Conservation (phyloP, 176 grass and related monocot genomes). For the Zoysia pacifica region DNA sequence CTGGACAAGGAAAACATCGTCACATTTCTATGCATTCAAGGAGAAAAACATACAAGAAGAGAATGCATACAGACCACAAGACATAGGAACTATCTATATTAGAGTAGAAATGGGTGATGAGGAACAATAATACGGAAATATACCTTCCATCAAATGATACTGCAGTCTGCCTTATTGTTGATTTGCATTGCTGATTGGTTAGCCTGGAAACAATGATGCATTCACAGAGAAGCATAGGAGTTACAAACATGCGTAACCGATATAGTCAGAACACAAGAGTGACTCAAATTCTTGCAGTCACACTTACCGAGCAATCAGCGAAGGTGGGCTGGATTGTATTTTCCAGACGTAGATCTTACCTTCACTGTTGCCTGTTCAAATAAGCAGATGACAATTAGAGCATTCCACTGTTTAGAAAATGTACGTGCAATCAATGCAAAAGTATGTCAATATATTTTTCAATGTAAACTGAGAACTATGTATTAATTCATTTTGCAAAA, state of each 20-base stretch:
- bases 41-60: background rate
- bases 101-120: background rate
- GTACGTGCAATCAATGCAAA: background rate
- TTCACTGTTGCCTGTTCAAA: slow-evolving; percentile 79
- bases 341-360: slow-evolving; percentile 93
- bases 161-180: slow-evolving; percentile 84
- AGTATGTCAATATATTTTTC: slow-evolving; percentile 1
- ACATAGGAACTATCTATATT: background rate
- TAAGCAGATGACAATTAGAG: slow-evolving; percentile 16
- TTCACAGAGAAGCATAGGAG: background rate
- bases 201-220: slow-evolving; percentile 47
- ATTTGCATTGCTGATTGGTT: slow-evolving; percentile 65
- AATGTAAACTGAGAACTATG: background rate
- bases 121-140: background rate
- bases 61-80: background rate
- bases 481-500: background rate
- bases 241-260: background rate
- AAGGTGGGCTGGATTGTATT: slow-evolving; percentile 77
- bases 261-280: background rate
- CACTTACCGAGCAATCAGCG: slow-evolving; percentile 54
- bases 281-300: background rate
- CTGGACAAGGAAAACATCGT: slow-evolving; percentile 45
- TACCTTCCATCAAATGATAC: slow-evolving; percentile 92
- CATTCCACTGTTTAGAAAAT: background rate
- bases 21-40: slow-evolving; percentile 1